Percentiles rank a stretch among this genome's conserved stretches.
phyloP scores from a whole-genome alignment of 2,329 filamentous ascomycete genomes.

The Mariannaea sp. region DNA sequence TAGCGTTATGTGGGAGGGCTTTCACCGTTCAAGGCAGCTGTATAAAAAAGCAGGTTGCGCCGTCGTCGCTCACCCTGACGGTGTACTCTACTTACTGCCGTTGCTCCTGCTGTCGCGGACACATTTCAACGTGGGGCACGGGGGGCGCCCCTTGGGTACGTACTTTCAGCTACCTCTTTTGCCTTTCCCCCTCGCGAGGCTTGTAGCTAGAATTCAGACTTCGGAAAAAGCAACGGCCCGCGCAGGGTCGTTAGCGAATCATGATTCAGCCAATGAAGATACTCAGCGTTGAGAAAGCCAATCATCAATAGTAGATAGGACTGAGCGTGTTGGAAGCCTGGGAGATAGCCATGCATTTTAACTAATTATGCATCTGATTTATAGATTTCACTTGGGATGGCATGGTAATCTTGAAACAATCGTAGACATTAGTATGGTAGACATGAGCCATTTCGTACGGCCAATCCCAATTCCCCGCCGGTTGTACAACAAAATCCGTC shows the following conservation, averaged over 20 bases:
- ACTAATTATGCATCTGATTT: too few species aligned
- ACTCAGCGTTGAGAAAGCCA: too few species aligned
- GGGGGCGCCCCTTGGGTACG: constrained; percentile 20
- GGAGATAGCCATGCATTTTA: too few species aligned
- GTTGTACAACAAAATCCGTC: not conserved
- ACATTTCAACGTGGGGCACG: constrained; percentile 40
- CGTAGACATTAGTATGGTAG: not conserved
- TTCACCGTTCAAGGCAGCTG: constrained; percentile 36
- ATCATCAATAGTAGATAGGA: too few species aligned
- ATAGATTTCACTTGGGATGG: too few species aligned
- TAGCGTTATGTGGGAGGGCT: constrained; percentile 16
- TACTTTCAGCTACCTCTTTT: constrained; percentile 26
- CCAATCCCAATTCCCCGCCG: not conserved
- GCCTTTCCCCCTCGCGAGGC: not conserved
- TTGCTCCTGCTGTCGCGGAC: constrained; percentile 32
- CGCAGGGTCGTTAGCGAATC: not conserved
- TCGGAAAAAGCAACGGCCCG: constrained; percentile 26
- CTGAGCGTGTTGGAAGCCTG: too few species aligned
- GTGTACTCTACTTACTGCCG: constrained; percentile 31
- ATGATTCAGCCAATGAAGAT: not conserved
- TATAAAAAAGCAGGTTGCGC: constrained; percentile 34
- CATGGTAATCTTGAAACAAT: not conserved
- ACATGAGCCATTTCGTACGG: constrained; percentile 1
- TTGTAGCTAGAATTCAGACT: not conserved
- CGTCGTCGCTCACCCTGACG: constrained; percentile 32